These are phyloP conservation scores for Pythium scleroteichum DNA, from an alignment of 352 stramenopile genomes.

Conservation along the genomic window DNA sequence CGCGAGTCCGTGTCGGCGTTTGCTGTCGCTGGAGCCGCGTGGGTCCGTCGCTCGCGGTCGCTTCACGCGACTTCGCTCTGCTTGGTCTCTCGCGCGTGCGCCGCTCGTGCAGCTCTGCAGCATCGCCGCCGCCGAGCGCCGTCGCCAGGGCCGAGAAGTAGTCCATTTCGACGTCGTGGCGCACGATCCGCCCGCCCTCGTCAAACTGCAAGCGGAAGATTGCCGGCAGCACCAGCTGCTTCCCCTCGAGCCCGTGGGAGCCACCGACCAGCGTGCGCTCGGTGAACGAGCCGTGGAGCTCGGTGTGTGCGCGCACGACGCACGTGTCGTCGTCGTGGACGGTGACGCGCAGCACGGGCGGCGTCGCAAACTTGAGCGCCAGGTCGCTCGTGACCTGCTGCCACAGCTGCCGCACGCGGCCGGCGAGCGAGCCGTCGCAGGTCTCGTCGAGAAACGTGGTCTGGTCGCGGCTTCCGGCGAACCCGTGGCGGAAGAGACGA, in stretches of 20 bases:
- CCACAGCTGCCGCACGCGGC: slow-evolving; percentile 4
- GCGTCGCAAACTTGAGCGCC: slow-evolving; percentile 1
- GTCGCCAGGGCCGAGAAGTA: neutral
- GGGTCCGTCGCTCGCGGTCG: neutral
- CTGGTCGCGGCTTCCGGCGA: neutral
- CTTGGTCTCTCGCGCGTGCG: neutral
- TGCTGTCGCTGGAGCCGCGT: too few species aligned
- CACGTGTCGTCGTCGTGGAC: neutral
- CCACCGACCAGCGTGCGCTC: neutral
- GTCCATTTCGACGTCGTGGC: slow-evolving; percentile 10
- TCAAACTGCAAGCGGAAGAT: slow-evolving; percentile 8
- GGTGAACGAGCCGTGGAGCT: slow-evolving; percentile 2
- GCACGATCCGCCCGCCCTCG: neutral
- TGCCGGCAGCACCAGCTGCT: neutral
- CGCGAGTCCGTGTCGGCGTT: neutral
- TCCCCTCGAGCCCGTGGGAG: neutral
- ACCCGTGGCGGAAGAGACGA: neutral
- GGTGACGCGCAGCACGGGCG: neutral
- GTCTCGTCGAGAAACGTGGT: too few species aligned
- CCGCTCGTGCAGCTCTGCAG: neutral
- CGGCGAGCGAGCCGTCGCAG: too few species aligned
- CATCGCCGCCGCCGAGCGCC: neutral
- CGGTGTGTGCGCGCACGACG: slow-evolving; percentile 8
- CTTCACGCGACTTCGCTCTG: too few species aligned
- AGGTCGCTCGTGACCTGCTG: slow-evolving; percentile 15